Evolutionary conservation across 768 basidiomycete genomes (phyloP), one percentile per base, ranked within the genome.

Genomic region (Pleurotus cornucopiae): DNA sequence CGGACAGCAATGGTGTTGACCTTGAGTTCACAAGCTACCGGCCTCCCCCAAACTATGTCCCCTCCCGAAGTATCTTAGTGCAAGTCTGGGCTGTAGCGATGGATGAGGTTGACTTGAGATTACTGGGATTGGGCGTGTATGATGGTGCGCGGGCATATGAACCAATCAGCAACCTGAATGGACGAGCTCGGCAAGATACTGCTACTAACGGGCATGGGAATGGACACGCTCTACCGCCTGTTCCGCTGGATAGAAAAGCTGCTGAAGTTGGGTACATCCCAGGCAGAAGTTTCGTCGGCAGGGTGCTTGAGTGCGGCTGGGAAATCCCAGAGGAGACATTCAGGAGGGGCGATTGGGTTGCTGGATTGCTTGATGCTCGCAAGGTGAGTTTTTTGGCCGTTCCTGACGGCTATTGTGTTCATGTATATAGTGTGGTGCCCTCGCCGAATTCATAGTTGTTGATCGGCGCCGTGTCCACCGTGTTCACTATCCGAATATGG

Each of bases 51-150:
- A 74, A 74, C 11, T 85, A 86, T 63, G 84, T 95, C 7, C 81
- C 85, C 0, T 76, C 82, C 46, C 75, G 77, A 23, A 78, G 88
- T 55, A 81, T 94, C 13, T 76, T 97, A 20, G 84, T 97, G 5
- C 92, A 94, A 66, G 89, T 97, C 3, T 92, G 89, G 78, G 91
- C 88, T n/a, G 91, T 93, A 1, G 92, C 84, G 2, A 69, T 96
- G 43, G 93, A 96, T 62, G 76, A 78, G 12, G 72, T 87, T 5
- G 94, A 96, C 71, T 78, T 76, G 5, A 75, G 82, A 53, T 74
- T 93, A 57, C 80, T 91, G 9, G 65, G 62, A 61, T 18, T 30
- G 66, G 64, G 45, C 52, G 51, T 56, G 62, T 20, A 38, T 21
- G 41, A 44, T 5, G 9, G 16, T 23, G n/a, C 13, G 4, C 13